A percentile compares a stretch with the other conserved stretches of the same genome.
phyloP scores from a whole-genome alignment of 139 green algal genomes.

The Ettlia oleoabundans region DNA sequence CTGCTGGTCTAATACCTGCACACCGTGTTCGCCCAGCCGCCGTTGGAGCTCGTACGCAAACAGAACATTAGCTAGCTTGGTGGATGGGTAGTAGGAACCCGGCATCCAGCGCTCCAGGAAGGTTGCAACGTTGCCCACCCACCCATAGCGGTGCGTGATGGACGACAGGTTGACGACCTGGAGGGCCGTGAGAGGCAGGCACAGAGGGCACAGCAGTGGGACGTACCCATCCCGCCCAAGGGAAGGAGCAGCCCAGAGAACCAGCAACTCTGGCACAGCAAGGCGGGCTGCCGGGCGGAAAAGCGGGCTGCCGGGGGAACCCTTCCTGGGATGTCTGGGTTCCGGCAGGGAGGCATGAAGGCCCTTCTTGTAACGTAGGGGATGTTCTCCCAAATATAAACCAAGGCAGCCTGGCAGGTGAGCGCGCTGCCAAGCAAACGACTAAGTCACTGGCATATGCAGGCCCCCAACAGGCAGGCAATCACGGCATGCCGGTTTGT shows the following conservation, averaged over 20 bases:
- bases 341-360: too few relatives aligned
- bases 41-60: slow-evolving; percentile 61
- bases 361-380: too few relatives aligned
- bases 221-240: too few relatives aligned
- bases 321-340: too few relatives aligned
- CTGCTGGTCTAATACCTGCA: slow-evolving; percentile 37
- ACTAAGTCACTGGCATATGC: too few relatives aligned
- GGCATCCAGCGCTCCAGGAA: slow-evolving; percentile 44
- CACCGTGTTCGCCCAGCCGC: slow-evolving; percentile 37
- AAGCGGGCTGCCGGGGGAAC: too few relatives aligned
- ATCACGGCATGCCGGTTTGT: too few relatives aligned
- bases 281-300: not conserved
- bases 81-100: slow-evolving; percentile 32
- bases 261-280: too few relatives aligned
- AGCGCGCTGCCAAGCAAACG: too few relatives aligned
- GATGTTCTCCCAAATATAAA: too few relatives aligned
- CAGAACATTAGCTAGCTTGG: slow-evolving; percentile 68
- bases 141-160: slow-evolving; percentile 52
- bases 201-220: not conserved
- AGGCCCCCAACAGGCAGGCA: too few relatives aligned
- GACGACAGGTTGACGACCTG: slow-evolving; percentile 63
- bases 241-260: not conserved
- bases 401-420: too few relatives aligned
- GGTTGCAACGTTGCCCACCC: slow-evolving; percentile 16
- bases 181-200: not conserved